These are phyloP conservation scores for Fusarium heterosporum DNA, from an alignment of 2,329 filamentous ascomycete genomes.

Conservation along the genomic window DNA sequence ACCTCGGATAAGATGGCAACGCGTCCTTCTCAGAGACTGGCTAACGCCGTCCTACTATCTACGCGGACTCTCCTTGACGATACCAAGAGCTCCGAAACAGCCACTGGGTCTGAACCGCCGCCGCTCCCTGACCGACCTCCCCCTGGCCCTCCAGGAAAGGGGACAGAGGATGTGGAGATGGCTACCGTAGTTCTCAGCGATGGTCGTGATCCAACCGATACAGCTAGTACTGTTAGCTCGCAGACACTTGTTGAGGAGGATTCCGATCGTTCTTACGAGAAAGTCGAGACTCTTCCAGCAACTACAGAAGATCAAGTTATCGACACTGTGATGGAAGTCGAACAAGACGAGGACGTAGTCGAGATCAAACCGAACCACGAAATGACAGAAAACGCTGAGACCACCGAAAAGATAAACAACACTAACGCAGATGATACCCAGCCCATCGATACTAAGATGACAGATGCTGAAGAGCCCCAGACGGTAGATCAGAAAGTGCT, in stretches of 20 bases:
- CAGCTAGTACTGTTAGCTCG: constrained; percentile 62
- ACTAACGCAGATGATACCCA: not conserved
- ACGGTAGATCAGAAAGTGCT: constrained; percentile 61
- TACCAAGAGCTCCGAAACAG: constrained; percentile 45
- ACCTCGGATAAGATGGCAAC: constrained; percentile 71
- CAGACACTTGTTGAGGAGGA: constrained; percentile 62
- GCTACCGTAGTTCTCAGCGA: constrained; percentile 50
- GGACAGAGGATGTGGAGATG: constrained; percentile 52
- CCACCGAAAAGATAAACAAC: constrained; percentile 13
- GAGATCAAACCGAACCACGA: constrained; percentile 9
- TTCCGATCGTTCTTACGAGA: constrained; percentile 53
- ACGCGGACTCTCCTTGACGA: constrained; percentile 55
- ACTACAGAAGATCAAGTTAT: constrained; percentile 41
- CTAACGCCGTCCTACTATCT: constrained; percentile 79
- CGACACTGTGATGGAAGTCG: constrained; percentile 42
- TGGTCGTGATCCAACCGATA: constrained; percentile 51
- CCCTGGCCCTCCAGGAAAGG: constrained; percentile 51
- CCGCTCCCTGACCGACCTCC: constrained; percentile 64
- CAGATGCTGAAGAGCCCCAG: constrained; percentile 49
- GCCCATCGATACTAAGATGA: constrained; percentile 47
- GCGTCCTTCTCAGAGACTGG: constrained; percentile 79
- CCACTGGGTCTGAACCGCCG: constrained; percentile 53
- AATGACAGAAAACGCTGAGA: constrained; percentile 1
- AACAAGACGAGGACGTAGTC: constrained; percentile 28
- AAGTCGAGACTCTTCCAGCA: constrained; percentile 43